A percentile compares a stretch with the other conserved stretches of the same genome.
Evolutionary conservation across 331 rosid genomes (phyloP).

Genomic region (Malus hybrid): DNA sequence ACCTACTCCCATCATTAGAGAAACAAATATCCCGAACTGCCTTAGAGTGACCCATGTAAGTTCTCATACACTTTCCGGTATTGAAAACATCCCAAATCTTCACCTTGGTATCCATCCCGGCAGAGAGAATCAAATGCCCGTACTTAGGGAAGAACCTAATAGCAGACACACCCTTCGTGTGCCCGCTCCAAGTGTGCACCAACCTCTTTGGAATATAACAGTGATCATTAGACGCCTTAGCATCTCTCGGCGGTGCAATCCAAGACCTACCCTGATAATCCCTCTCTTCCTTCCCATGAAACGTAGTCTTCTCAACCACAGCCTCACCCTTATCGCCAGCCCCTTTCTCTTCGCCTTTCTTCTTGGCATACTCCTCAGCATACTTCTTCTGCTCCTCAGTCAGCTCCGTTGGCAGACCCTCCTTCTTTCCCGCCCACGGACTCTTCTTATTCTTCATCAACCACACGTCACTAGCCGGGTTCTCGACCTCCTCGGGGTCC

Average conservation of each 20-base stretch:
- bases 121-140: constrained; percentile 89
- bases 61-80: constrained; percentile 93
- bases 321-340: constrained; percentile 70
- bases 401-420: constrained; percentile 60
- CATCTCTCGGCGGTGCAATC: constrained; percentile 91
- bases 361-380: constrained; percentile 87
- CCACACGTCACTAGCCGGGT: constrained; percentile 77
- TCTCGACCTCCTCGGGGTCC: constrained; percentile 37
- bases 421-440: constrained; percentile 96
- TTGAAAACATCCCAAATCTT: constrained; percentile 98
- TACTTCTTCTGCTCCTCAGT: constrained; percentile 92
- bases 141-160: constrained; percentile 81
- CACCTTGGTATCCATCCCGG: constrained; percentile 83
- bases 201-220: constrained; percentile 93
- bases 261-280: constrained; percentile 99
- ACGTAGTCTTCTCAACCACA: constrained; percentile 71
- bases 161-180: constrained; percentile 89
- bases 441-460: constrained; percentile 80
- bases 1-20: constrained; percentile 77
- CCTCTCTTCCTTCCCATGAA: constrained; percentile 89
- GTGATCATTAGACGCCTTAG: constrained; percentile 78
- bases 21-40: constrained; percentile 90
- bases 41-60: constrained; percentile 88
- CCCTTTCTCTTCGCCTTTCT: constrained; percentile 84
- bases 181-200: constrained; percentile 99